phyloP scores from a whole-genome alignment of 2,329 filamentous ascomycete species.

The Neonectria faginata region DNA sequence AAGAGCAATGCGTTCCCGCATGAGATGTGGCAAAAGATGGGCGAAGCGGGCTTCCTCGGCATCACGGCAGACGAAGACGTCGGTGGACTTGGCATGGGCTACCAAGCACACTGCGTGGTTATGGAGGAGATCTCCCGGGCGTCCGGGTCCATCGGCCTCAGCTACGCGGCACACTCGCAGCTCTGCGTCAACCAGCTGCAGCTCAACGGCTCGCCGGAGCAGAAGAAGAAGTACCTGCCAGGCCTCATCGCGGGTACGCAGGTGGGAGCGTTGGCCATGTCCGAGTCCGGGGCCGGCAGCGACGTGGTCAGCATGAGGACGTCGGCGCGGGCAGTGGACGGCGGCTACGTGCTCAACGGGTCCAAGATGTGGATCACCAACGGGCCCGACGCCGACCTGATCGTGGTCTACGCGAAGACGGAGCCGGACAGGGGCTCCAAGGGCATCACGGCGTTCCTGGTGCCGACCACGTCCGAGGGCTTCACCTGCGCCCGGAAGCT shows the following conservation, averaged over 20 bases:
- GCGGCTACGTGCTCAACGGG: conserved; percentile 87
- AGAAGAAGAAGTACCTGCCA: conserved; percentile 85
- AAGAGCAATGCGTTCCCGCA: conserved; percentile 87
- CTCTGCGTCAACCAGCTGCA: conserved; percentile 97
- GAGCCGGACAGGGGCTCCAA: conserved; percentile 82
- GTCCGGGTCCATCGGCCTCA: conserved; percentile 85
- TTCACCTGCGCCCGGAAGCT: conserved; percentile 92
- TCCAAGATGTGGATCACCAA: conserved; percentile 99
- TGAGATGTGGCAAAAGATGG: conserved; percentile 93
- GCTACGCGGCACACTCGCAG: conserved; percentile 95
- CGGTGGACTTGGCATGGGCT: conserved; percentile 90
- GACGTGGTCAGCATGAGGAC: conserved; percentile 98
- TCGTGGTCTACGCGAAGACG: conserved; percentile 98
- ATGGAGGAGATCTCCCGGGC: conserved; percentile 95
- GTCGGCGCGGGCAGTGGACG: conserved; percentile 81
- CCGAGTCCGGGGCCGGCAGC: conserved; percentile 87
- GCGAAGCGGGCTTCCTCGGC: conserved; percentile 89
- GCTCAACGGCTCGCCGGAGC: conserved; percentile 82
- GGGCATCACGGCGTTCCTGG: conserved; percentile 95
- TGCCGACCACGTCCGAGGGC: conserved; percentile 76
- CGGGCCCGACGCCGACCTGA: conserved; percentile 89
- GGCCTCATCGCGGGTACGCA: conserved; percentile 82
- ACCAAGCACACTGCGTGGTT: conserved; percentile 95
- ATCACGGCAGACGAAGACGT: conserved; percentile 94
- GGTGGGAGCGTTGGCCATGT: conserved; percentile 94